A percentile compares a stretch with the other conserved stretches of the same genome.
Evolutionary conservation across 352 stramenopile species (phyloP).

Genomic region (Globisporangium alternatum): DNA sequence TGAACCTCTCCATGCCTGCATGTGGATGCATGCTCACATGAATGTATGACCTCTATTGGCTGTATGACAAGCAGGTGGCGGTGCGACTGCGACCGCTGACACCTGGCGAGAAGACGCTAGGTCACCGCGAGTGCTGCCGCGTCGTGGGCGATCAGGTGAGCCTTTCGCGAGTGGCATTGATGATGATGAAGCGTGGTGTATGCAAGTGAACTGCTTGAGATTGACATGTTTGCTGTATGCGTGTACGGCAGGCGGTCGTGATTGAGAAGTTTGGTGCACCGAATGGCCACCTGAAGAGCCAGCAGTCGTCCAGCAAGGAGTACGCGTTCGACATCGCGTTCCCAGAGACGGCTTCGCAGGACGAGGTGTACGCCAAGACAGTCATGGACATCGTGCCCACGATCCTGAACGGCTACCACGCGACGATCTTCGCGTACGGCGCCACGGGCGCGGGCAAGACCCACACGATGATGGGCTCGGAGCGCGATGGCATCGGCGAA

Average conservation of each 20-base stretch:
- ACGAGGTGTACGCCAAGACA: constrained; percentile 57
- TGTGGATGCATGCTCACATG: not conserved
- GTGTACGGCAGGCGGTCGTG: constrained; percentile 37
- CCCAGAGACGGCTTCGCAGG: constrained; percentile 36
- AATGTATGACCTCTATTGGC: not conserved
- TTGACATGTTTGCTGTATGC: not conserved
- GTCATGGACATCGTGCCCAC: constrained; percentile 60
- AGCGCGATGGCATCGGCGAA: constrained; percentile 50
- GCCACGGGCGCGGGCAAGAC: constrained; percentile 66
- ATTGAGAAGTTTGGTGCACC: constrained; percentile 55
- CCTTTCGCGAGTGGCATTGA: not conserved
- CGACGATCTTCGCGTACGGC: constrained; percentile 78
- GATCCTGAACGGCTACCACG: constrained; percentile 75
- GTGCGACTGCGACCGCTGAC: constrained; percentile 50
- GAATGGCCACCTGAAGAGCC: constrained; percentile 47
- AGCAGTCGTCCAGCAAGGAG: constrained; percentile 52
- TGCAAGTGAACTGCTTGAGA: not conserved
- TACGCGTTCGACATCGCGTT: constrained; percentile 67
- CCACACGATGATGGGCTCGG: constrained; percentile 70
- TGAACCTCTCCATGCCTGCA: not conserved
- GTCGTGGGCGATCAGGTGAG: constrained; percentile 54
- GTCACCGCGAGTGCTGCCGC: constrained; percentile 50
- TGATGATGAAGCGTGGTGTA: not conserved
- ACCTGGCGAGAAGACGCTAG: constrained; percentile 35
- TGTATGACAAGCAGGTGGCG: constrained; percentile 32